phyloP scores from a whole-genome alignment of 371 early-diverging fungal species.

The Neoconidiobolus thromboides region DNA sequence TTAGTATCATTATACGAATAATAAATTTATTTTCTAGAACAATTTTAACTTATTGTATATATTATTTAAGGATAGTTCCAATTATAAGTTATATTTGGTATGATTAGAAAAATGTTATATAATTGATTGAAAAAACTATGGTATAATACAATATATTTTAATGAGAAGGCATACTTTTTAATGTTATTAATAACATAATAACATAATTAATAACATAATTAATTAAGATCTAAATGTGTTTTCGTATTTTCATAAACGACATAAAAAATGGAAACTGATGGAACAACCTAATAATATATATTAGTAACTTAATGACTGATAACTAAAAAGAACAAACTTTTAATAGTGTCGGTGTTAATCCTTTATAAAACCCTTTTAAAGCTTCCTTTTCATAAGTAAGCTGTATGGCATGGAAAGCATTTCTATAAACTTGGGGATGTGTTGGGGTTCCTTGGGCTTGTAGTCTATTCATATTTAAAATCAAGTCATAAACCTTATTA shows the following conservation, averaged over 20 bases:
- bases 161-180: too few species aligned
- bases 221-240: conserved; percentile 17
- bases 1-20: conserved; percentile 20
- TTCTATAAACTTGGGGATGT: conserved; percentile 47
- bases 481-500: not conserved
- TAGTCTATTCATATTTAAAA: conserved; percentile 20
- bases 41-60: too few species aligned
- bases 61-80: too few species aligned
- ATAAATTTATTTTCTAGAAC: not conserved
- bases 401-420: conserved; percentile 43
- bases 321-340: not conserved
- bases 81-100: too few species aligned
- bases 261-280: conserved; percentile 40
- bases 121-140: too few species aligned
- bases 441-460: conserved; percentile 70
- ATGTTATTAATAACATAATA: too few species aligned
- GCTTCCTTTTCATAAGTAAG: conserved; percentile 33
- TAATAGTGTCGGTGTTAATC: conserved; percentile 38
- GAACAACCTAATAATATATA: conserved; percentile 18
- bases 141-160: too few species aligned
- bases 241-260: conserved; percentile 40
- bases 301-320: conserved; percentile 14
- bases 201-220: not conserved
- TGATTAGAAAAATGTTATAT: too few species aligned
- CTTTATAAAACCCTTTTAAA: conserved; percentile 37